Percentiles rank a stretch among this genome's conserved stretches.
These are phyloP conservation scores for Sporothrix luriei DNA, from an alignment of 2,329 filamentous ascomycete genomes.

Conservation along the genomic window DNA sequence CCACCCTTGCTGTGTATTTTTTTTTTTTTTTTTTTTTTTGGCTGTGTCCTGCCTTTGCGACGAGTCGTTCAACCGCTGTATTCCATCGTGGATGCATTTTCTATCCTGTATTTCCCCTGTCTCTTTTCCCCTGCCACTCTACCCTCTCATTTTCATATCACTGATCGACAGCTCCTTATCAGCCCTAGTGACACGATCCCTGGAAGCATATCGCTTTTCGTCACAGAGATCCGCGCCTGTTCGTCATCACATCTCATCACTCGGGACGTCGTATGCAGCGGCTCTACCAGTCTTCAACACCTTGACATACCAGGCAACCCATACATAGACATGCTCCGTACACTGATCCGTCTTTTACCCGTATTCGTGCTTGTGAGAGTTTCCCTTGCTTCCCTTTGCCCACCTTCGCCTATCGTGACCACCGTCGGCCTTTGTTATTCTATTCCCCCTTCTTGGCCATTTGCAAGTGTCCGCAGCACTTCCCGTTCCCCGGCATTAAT, in stretches of 20 bases:
- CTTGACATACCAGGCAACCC: neutral
- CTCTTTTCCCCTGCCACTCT: neutral
- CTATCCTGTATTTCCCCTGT: constrained; percentile 8
- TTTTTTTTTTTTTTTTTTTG: neutral
- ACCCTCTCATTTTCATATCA: constrained; percentile 14
- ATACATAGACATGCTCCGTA: neutral
- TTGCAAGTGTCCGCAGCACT: neutral
- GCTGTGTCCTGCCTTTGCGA: neutral
- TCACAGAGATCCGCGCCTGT: constrained; percentile 5
- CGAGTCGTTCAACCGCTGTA: neutral
- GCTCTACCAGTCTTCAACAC: neutral
- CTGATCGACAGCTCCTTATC: constrained; percentile 4
- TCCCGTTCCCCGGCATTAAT: constrained; percentile 13
- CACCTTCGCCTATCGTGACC: neutral
- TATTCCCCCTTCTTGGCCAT: neutral
- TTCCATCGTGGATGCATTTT: constrained; percentile 13
- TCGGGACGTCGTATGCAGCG: constrained; percentile 2
- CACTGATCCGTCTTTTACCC: neutral
- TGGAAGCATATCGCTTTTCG: neutral
- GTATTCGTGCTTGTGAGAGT: neutral
- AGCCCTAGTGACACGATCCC: neutral
- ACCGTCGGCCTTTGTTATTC: neutral
- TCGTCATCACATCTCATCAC: constrained; percentile 23
- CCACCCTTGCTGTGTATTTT: neutral
- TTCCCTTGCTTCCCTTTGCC: neutral